Conservation (phyloP, 345 rosid genomes). For the Geranium rotundifolium region DNA sequence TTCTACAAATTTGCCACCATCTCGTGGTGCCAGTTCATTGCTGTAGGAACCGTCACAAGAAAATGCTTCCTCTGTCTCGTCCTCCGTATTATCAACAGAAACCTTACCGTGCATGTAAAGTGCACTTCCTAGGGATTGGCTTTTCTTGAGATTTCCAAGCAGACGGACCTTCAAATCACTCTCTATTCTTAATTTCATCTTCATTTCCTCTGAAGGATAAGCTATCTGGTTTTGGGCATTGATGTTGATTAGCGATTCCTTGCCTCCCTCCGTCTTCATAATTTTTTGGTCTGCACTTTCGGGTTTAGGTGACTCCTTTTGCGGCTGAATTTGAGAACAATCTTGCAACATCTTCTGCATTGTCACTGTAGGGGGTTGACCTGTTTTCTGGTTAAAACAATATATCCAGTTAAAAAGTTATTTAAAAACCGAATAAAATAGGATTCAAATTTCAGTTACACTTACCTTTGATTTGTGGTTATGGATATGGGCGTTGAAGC, state of each 20-base stretch:
- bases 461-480: slow-evolving; percentile 61
- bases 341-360: slow-evolving; percentile 35
- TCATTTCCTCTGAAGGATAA: slow-evolving; percentile 30
- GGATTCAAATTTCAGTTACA: not conserved
- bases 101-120: slow-evolving; percentile 36
- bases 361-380: slow-evolving; percentile 21
- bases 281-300: slow-evolving; percentile 20
- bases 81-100: slow-evolving; percentile 23
- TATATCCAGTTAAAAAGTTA: slow-evolving; percentile 1
- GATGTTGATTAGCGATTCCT: slow-evolving; percentile 14
- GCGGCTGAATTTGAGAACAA: slow-evolving; percentile 23
- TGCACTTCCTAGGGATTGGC: slow-evolving; percentile 57
- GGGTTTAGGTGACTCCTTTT: slow-evolving; percentile 20
- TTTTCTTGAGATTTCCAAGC: slow-evolving; percentile 41
- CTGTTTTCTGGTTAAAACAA: slow-evolving; percentile 26
- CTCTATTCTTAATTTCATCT: slow-evolving; percentile 17
- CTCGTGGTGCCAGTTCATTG: slow-evolving; percentile 15
- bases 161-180: slow-evolving; percentile 13
- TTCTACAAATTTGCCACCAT: slow-evolving; percentile 20
- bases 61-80: slow-evolving; percentile 35
- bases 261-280: slow-evolving; percentile 16
- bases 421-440: too few relatives aligned
- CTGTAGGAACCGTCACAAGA: slow-evolving; percentile 40
- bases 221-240: slow-evolving; percentile 31
- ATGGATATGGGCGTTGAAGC: slow-evolving; percentile 54